These are phyloP conservation scores for Dalechampia spathulata DNA, from an alignment of 441 rosid genomes.

Conservation along the genomic window DNA sequence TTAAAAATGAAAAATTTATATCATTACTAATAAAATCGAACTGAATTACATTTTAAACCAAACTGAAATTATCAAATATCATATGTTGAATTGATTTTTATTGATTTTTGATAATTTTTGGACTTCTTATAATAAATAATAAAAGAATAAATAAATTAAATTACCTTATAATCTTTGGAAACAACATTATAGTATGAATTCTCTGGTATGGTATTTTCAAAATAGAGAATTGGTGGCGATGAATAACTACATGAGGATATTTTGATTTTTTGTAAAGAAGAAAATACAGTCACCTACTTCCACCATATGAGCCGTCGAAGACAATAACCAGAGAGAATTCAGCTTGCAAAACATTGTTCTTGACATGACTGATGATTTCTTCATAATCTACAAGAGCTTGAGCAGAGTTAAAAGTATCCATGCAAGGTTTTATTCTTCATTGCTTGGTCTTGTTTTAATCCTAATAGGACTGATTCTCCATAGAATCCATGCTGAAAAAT, in stretches of 20 bases:
- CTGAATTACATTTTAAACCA: too few species aligned
- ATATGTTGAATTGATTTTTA: too few species aligned
- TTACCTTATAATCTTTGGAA: constrained; percentile 38
- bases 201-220: constrained; percentile 36
- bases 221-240: constrained; percentile 56
- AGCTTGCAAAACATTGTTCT: constrained; percentile 32
- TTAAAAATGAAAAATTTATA: too few species aligned
- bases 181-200: constrained; percentile 36
- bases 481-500: constrained; percentile 77
- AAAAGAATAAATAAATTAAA: too few species aligned
- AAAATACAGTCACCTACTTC: constrained; percentile 40
- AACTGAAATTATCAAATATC: too few species aligned
- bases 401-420: constrained; percentile 62
- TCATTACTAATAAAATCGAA: too few species aligned
- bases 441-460: constrained; percentile 38
- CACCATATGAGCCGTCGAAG: constrained; percentile 71
- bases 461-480: constrained; percentile 57
- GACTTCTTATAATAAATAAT: too few species aligned
- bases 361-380: constrained; percentile 40
- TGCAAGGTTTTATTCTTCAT: constrained; percentile 35
- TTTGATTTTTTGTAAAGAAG: constrained; percentile 6
- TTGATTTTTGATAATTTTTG: too few species aligned
- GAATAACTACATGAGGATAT: constrained; percentile 58
- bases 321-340: constrained; percentile 53
- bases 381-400: constrained; percentile 82